These are phyloP conservation scores for Aechmea fasciata DNA, from an alignment of 176 grass and related monocot genomes.

Conservation along the genomic window DNA sequence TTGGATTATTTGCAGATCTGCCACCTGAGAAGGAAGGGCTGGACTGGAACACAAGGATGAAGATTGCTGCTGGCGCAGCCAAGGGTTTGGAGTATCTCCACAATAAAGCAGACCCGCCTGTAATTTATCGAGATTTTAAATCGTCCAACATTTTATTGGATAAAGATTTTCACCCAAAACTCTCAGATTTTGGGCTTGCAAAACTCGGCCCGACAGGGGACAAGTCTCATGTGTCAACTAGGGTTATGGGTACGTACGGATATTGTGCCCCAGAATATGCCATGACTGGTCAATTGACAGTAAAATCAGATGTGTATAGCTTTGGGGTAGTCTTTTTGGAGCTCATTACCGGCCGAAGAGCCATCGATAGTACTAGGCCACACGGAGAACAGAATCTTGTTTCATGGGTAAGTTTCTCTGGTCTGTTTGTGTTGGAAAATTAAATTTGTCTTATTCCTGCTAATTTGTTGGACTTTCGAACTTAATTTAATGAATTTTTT, in stretches of 20 bases:
- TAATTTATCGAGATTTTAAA: constrained; percentile 95
- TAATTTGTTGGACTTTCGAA: background rate
- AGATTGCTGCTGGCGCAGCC: constrained; percentile 83
- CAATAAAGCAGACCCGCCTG: constrained; percentile 66
- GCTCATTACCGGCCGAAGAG: constrained; percentile 12
- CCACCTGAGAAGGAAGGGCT: constrained; percentile 48
- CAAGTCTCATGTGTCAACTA: constrained; percentile 93
- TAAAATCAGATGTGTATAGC: constrained; percentile 20
- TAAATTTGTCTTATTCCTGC: background rate
- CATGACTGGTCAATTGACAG: constrained; percentile 18
- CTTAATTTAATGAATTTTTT: background rate
- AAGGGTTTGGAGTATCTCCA: constrained; percentile 92
- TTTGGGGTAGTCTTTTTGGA: constrained; percentile 17
- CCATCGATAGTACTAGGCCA: constrained; percentile 10
- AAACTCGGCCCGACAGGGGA: constrained; percentile 87
- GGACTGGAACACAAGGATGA: constrained; percentile 91
- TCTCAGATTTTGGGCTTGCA: constrained; percentile 89
- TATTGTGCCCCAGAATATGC: constrained; percentile 22
- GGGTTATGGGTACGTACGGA: constrained; percentile 67
- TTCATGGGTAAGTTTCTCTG: constrained; percentile 15
- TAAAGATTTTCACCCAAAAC: constrained; percentile 66
- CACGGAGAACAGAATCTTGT: constrained; percentile 19
- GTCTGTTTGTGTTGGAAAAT: background rate
- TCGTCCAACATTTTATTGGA: constrained; percentile 85
- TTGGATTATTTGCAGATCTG: constrained; percentile 40